A percentile compares a stretch with the other conserved stretches of the same genome.
Conservation (phyloP, 208 protist species). For the Trypanosoma congolense region DNA sequence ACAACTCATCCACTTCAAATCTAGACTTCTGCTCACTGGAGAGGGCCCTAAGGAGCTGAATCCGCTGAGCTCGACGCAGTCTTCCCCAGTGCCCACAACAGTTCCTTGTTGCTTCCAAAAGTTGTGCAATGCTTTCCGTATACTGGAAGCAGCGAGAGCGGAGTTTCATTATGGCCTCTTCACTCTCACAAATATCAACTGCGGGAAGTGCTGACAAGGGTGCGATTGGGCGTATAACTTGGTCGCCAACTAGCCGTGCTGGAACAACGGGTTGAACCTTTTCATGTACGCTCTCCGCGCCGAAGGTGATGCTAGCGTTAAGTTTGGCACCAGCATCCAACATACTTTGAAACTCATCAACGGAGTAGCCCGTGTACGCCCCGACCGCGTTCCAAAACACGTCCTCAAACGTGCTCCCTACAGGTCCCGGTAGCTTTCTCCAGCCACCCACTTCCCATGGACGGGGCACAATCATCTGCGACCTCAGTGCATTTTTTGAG, state of each 20-base stretch:
- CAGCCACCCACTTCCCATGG: conserved; percentile 5
- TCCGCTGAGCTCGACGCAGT: conserved; percentile 32
- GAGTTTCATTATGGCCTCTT: conserved; percentile 4
- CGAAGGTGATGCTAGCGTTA: conserved; percentile 30
- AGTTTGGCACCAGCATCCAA: conserved; percentile 38
- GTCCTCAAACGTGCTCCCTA: conserved; percentile 1
- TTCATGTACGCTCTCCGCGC: conserved; percentile 37
- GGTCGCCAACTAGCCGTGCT: conserved; percentile 13
- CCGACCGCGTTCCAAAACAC: conserved; percentile 40
- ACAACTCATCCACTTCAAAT: conserved; percentile 32
- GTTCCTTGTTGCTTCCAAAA: conserved; percentile 13
- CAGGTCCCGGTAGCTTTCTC: background rate
- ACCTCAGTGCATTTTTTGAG: too few relatives aligned
- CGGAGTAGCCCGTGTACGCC: conserved; percentile 56
- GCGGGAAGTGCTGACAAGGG: conserved; percentile 19
- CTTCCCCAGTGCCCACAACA: conserved; percentile 44
- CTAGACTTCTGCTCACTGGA: conserved; percentile 27
- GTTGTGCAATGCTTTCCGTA: conserved; percentile 5
- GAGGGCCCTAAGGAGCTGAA: conserved; percentile 42
- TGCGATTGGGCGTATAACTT: background rate
- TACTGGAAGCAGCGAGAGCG: conserved; percentile 10
- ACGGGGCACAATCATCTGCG: conserved; percentile 10
- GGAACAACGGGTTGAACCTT: conserved; percentile 47
- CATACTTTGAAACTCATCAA: conserved; percentile 32
- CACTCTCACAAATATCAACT: conserved; percentile 13